Base-by-base conservation (phyloP, 257 asterid genomes). In the Ophiorrhiza pumila region DNA sequence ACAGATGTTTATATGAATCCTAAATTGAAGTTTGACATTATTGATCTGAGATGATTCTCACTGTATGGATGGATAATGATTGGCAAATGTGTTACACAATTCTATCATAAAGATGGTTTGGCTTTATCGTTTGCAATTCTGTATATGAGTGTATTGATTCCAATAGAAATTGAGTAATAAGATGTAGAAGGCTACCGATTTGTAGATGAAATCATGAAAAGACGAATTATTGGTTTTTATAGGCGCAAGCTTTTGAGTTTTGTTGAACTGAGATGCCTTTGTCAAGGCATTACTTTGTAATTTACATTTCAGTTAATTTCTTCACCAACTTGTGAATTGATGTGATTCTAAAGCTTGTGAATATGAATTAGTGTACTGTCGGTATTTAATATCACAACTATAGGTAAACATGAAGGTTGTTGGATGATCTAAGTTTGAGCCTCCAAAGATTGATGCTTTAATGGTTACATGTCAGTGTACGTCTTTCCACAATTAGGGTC, bases 1-100 rank as follows among this genome's bases (percentile, higher is more conserved):
- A 87, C 97, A 73, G 98, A 94, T 87, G 93, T 94, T 65, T 94
- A 91, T 79, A 85, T 94, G 94, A 86, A 87, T 69, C 60, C 95
- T 84, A 83, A 78, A 69, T 74, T 91, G 90, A 86, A 88, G 85
- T 90, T 86, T 69, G 96, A 94, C 59, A 86, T 89, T 80, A 90
- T 93, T 80, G 98, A 93, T 82, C 94, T 93, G 60, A 89, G 98
- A 71, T 90, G 89, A 88, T 81, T 43, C 34, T 53, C 37, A 18
- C 11, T 53, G 5, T 34, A 59, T 73, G 63, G 68, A 67, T 52
- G 43, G 29, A 62, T 46, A 31, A 31, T 50, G 41, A 20, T 34
- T 68, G 71, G 56, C 42, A 41, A 49, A 49, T 47, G 39, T 58
- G 39, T n/a, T 67, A 20, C 43, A 3, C 32, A 64, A 27, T 74